Conservation (phyloP, 768 basidiomycete species). For the Mycena floridula region DNA sequence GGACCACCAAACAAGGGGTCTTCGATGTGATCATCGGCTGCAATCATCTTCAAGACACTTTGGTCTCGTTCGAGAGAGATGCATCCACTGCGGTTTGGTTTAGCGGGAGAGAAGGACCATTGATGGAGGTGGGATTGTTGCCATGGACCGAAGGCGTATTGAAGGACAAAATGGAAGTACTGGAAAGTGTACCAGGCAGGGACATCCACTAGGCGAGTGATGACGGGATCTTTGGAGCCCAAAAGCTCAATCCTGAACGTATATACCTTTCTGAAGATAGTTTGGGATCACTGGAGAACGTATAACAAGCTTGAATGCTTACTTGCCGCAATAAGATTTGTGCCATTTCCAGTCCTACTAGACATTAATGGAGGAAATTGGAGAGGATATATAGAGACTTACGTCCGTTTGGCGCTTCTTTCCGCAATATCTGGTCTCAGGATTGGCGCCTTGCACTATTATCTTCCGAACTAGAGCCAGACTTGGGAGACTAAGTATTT, state of each 20-base stretch:
- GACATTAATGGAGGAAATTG: not conserved
- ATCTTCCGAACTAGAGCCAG: too few species aligned
- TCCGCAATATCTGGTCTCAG: not conserved
- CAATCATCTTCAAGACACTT: not conserved
- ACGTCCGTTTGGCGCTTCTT: not conserved
- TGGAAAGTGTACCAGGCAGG: conserved; percentile 15
- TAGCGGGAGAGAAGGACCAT: conserved; percentile 8
- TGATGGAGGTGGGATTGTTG: conserved; percentile 12
- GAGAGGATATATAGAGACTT: not conserved
- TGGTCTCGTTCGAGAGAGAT: too few species aligned
- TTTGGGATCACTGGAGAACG: not conserved
- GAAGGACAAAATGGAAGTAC: conserved; percentile 14
- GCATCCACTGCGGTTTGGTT: not conserved
- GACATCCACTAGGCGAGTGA: conserved; percentile 14
- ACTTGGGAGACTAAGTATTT: too few species aligned
- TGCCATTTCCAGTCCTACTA: conserved; percentile 9
- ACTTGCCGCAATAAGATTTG: conserved; percentile 12
- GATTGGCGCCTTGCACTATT: too few species aligned
- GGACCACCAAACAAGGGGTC: conserved; percentile 4
- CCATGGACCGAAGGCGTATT: conserved; percentile 15
- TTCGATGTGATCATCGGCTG: not conserved
- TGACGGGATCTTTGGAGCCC: conserved; percentile 13
- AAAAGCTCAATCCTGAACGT: conserved; percentile 15
- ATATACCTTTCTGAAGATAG: conserved; percentile 7
- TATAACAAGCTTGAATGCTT: not conserved